Conservation (phyloP, 2,329 filamentous ascomycete species). For the Aureobasidium subglaciale region DNA sequence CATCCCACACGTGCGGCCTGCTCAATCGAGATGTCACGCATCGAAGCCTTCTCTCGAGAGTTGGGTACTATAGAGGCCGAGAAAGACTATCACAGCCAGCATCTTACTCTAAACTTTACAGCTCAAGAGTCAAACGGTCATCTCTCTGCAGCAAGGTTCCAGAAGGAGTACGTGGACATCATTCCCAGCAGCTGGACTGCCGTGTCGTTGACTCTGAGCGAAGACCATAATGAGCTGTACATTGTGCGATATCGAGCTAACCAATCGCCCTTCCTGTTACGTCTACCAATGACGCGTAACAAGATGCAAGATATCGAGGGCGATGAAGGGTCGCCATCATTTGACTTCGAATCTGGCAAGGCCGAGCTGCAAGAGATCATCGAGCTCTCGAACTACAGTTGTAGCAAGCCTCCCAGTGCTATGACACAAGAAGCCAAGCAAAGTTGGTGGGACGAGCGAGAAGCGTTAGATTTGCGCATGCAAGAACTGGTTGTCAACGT, state of each 20-base stretch:
- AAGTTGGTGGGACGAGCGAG: conserved; percentile 84
- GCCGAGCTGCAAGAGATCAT: conserved; percentile 79
- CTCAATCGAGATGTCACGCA: conserved; percentile 22
- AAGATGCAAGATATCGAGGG: conserved; percentile 68
- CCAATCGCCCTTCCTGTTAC: conserved; percentile 74
- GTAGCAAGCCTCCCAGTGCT: conserved; percentile 66
- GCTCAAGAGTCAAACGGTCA: not conserved
- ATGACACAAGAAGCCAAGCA: conserved; percentile 66
- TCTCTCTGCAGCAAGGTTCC: conserved; percentile 48
- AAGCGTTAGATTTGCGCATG: conserved; percentile 69
- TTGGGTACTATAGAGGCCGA: conserved; percentile 2
- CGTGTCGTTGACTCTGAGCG: conserved; percentile 76
- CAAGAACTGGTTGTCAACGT: conserved; percentile 75
- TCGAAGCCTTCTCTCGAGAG: conserved; percentile 10
- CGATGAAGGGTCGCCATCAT: conserved; percentile 53
- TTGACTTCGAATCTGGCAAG: conserved; percentile 74
- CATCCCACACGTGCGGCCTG: conserved; percentile 35
- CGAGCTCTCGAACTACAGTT: conserved; percentile 70
- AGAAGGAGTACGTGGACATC: conserved; percentile 75
- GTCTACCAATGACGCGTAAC: conserved; percentile 76
- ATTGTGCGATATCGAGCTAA: conserved; percentile 76
- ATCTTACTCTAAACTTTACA: not conserved
- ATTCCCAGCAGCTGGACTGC: conserved; percentile 79
- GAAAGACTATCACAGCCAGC: not conserved
- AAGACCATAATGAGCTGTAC: conserved; percentile 75